Percentiles rank a stretch among this genome's conserved stretches.
These are phyloP conservation scores for Talaromyces sp. DNA, from an alignment of 2,329 filamentous ascomycete genomes.

Conservation along the genomic window DNA sequence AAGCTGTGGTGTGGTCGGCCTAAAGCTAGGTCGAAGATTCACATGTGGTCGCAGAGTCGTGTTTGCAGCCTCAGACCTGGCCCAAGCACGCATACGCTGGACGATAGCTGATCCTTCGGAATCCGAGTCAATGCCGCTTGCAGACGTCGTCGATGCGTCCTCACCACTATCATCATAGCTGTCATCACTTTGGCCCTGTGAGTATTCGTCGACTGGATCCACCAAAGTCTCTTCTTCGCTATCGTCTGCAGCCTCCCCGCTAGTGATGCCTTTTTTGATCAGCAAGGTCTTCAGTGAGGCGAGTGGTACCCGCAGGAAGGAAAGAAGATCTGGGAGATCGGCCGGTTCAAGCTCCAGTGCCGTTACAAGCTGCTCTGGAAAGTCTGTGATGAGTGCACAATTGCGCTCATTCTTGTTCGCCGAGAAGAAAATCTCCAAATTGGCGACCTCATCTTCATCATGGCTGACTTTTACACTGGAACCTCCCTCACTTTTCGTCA, in stretches of 20 bases:
- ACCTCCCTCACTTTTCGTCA: constrained; percentile 2
- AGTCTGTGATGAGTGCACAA: constrained; percentile 5
- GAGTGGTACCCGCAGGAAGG: neutral
- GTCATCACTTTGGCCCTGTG: neutral
- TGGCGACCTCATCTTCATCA: constrained; percentile 1
- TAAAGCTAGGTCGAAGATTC: constrained; percentile 1
- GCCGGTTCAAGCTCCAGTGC: constrained; percentile 2
- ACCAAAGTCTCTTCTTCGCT: neutral
- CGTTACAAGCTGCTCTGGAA: constrained; percentile 5
- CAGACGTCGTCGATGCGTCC: neutral
- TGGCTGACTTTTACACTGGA: constrained; percentile 5
- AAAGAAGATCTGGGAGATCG: neutral
- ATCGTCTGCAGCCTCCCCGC: constrained; percentile 1
- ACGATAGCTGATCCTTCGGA: constrained; percentile 2
- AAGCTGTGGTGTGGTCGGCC: neutral
- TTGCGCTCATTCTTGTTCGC: constrained; percentile 1
- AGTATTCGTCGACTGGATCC: neutral
- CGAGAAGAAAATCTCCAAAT: constrained; percentile 6
- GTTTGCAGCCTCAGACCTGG: constrained; percentile 4
- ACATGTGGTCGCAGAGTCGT: neutral
- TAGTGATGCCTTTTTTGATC: constrained; percentile 3
- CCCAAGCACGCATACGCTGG: constrained; percentile 3
- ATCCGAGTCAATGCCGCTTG: neutral
- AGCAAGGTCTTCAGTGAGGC: constrained; percentile 3
- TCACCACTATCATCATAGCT: constrained; percentile 5